Evolutionary conservation across 352 stramenopile species (phyloP), one percentile per base, ranked within the genome.

Genomic region (Pythium graminicola): DNA sequence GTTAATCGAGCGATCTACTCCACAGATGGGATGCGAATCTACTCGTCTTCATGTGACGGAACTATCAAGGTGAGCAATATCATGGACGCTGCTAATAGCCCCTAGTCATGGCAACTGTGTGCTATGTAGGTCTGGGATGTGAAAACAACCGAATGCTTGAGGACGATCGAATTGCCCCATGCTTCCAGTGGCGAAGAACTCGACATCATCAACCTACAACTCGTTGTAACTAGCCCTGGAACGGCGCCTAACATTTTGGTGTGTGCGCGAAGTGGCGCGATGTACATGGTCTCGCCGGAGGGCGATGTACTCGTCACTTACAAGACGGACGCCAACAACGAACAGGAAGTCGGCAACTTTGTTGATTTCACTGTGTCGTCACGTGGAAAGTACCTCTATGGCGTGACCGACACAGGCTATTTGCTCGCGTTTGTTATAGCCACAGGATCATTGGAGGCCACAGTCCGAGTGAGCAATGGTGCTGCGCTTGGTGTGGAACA

Each of bases 1-100:
- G 88, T 98, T 22, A 97, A 97, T 63, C 72, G 69, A 20, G 85
- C 86, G 9, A 72, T 86, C n/a, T 97, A 89, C 57, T 81, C 74
- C 0, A 65, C 60, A 6, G 79, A 95, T 42, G 76, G 66, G n/a
- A 60, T 52, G 39, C 74, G 68, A 31, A 73, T 98, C 11, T 69
- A 98, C 3, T 97, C 91, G 2, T 76, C 71, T 19, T 93, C 84
- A 9, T 90, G 81, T 28, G 94, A 98, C 67, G 92, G 91, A 45
- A 97, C 76, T 3, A 63, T 97, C n/a, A 90, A 93, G 41, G 57
- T 95, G 16, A 26, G 47, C 40, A 8, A 22, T 19, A 3, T 1
- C 9, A 11, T 36, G 10, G 42, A 45, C 17, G 1, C 10, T 47
- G 4, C n/a, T 35, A 35, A 35, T 7, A 35, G 29, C 29, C 13